Conservation (phyloP, 768 basidiomycete species). For the Lactifluus echinatus region DNA sequence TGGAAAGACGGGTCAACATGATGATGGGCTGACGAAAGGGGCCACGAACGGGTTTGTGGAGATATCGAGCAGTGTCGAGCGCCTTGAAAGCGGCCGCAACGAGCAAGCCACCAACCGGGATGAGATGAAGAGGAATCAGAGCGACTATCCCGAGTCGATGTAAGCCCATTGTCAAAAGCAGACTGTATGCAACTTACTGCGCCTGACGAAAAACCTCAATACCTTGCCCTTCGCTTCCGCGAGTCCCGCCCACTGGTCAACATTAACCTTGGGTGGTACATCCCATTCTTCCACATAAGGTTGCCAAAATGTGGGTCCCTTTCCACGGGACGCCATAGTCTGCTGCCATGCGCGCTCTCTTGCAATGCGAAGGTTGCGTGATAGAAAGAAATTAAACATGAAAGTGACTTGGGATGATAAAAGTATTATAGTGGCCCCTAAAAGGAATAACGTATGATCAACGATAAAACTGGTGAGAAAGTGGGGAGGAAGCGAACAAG, state of each 20-base stretch:
- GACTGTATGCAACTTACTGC: constrained; percentile 29
- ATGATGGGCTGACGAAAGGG: not conserved
- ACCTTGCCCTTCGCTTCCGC: constrained; percentile 32
- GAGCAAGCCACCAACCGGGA: constrained; percentile 56
- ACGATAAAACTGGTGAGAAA: constrained; percentile 1
- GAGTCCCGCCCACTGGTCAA: constrained; percentile 27
- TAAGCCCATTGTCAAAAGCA: constrained; percentile 18
- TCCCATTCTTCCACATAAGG: constrained; percentile 80
- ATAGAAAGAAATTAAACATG: constrained; percentile 77
- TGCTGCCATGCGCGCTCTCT: constrained; percentile 71
- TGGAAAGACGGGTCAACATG: not conserved
- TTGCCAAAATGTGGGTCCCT: constrained; percentile 76
- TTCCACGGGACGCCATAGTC: constrained; percentile 76
- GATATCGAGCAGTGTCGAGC: constrained; percentile 53
- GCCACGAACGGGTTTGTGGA: constrained; percentile 55
- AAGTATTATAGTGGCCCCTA: constrained; percentile 70
- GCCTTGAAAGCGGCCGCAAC: constrained; percentile 58
- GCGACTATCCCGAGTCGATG: constrained; percentile 40
- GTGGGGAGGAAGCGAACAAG: constrained; percentile 40
- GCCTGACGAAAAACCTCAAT: constrained; percentile 37
- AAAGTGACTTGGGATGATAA: constrained; percentile 64
- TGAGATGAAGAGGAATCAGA: constrained; percentile 50
- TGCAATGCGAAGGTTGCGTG: constrained; percentile 74
- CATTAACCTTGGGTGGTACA: constrained; percentile 39
- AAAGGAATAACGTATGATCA: not conserved